Base-by-base conservation (phyloP, 2,329 filamentous ascomycete genomes). In the Leptographium procerum region DNA sequence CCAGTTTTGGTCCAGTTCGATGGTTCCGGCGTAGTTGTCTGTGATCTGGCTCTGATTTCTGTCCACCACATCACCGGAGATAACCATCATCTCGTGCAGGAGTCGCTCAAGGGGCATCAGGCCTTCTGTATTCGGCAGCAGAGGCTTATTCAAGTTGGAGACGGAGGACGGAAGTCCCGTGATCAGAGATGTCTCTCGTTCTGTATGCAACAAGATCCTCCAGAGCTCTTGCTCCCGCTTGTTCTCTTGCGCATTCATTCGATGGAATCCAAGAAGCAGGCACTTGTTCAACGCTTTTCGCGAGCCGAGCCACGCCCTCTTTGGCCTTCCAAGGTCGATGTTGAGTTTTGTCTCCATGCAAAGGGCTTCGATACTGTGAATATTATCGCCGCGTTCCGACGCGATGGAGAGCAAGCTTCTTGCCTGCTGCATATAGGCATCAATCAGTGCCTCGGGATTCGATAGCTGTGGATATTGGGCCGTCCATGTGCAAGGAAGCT, bases 241-340 rank as follows among this genome's bases (percentile, higher is more conserved):
- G 19, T 66, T 64, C 54, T 68, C 68, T 6, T 68, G 59, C 11
- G 53, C 60, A 31, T 65, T 63, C 4, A 68, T 67, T 11, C 71
- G 65, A 60, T 78, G 73, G 34, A 74, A 71, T 61, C 79, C 77
- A 1, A 80, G 74, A 1, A 83, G 68, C 60, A 82, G 73, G 8
- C 75, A 74, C 59, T 77, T 75, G 63, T 76, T 77, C 45, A 83
- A 69, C 4, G 74, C 80, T 47, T 75, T 73, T 14, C 80, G 74
- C 47, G 72, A 72, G 10, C 73, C 66, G 6, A 80, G 69, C 81
- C 81, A 84, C 1, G 77, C 75, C 61, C 76, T 73, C 40, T 78
- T 75, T 13, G 81, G 79, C 48, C 77, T 75, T 2, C 81, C 81
- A 61, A 80, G 75, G 59, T 81, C 78, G 56, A 80, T 69, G 61